A percentile compares a stretch with the other conserved stretches of the same genome.
Conservation (phyloP, 805 yeast species). For the Metschnikowia sp. region DNA sequence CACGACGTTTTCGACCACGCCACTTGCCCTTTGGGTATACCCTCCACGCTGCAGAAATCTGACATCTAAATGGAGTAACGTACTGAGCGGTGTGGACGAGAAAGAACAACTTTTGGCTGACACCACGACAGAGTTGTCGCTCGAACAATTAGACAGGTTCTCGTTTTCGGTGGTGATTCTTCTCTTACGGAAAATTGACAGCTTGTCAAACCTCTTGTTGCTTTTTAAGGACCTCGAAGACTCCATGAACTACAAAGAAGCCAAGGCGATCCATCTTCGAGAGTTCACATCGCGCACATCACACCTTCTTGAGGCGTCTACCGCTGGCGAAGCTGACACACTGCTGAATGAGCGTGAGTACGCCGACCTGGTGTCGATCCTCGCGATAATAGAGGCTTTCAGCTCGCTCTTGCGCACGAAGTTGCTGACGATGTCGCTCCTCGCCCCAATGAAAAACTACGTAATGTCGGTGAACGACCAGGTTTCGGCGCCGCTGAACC, state of each 20-base stretch:
- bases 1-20: conserved; percentile 77
- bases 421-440: conserved; percentile 27
- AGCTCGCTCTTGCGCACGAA: conserved; percentile 29
- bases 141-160: conserved; percentile 19
- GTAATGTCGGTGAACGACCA: conserved; percentile 32
- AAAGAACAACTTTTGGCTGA: conserved; percentile 5
- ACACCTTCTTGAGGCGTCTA: conserved; percentile 64
- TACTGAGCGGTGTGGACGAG: conserved; percentile 14
- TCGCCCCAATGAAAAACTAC: conserved; percentile 30
- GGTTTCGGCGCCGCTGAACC: conserved; percentile 23
- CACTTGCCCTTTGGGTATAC: conserved; percentile 58
- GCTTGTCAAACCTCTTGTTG: conserved; percentile 32
- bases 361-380: conserved; percentile 30
- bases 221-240: conserved; percentile 25
- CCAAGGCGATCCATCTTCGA: conserved; percentile 54
- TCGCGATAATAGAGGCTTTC: conserved; percentile 33
- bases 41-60: conserved; percentile 60
- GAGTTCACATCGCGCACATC: conserved; percentile 66
- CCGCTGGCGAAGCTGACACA: conserved; percentile 23
- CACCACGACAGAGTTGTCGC: conserved; percentile 12
- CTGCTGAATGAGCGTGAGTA: conserved; percentile 23
- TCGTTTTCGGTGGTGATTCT: conserved; percentile 25
- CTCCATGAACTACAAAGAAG: conserved; percentile 21
- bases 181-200: conserved; percentile 29
- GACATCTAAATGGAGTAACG: conserved; percentile 32